Evolutionary conservation across 2,329 filamentous ascomycete genomes (phyloP).

Genomic region (Trichocomaceae sp.): DNA sequence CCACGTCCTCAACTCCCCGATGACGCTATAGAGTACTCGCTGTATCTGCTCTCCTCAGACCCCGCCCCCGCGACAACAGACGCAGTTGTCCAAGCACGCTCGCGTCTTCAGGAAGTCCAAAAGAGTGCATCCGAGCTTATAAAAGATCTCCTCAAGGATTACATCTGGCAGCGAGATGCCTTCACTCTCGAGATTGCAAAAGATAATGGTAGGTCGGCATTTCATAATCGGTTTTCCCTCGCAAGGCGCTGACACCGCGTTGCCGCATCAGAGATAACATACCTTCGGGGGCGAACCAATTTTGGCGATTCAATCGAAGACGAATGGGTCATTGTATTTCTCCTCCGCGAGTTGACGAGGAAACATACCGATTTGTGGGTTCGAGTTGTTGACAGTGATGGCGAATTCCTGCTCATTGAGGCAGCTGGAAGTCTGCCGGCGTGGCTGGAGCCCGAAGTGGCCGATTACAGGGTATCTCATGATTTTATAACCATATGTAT

Average conservation of each 20-base stretch:
- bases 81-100: slow-evolving; percentile 47
- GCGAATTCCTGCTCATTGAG: slow-evolving; percentile 91
- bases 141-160: slow-evolving; percentile 64
- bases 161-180: slow-evolving; percentile 89
- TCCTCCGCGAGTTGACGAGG: slow-evolving; percentile 73
- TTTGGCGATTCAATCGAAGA: slow-evolving; percentile 95
- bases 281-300: slow-evolving; percentile 70
- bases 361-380: slow-evolving; percentile 71
- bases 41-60: slow-evolving; percentile 62
- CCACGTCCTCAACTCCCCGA: slow-evolving; percentile 64
- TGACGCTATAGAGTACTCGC: slow-evolving; percentile 76
- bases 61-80: slow-evolving; percentile 49
- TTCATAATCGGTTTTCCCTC: neutral
- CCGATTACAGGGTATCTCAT: slow-evolving; percentile 60
- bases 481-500: neutral
- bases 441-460: slow-evolving; percentile 89
- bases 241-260: neutral
- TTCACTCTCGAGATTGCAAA: slow-evolving; percentile 61
- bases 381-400: slow-evolving; percentile 77
- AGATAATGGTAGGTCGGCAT: slow-evolving; percentile 49
- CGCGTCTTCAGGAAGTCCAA: slow-evolving; percentile 64
- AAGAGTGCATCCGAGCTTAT: slow-evolving; percentile 60
- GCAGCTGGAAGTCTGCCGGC: slow-evolving; percentile 79
- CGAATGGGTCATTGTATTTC: slow-evolving; percentile 92
- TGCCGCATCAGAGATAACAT: slow-evolving; percentile 40